phyloP scores from a whole-genome alignment of 495 filamentous ascomycete species.

The Aspergillus saccharolyticus region DNA sequence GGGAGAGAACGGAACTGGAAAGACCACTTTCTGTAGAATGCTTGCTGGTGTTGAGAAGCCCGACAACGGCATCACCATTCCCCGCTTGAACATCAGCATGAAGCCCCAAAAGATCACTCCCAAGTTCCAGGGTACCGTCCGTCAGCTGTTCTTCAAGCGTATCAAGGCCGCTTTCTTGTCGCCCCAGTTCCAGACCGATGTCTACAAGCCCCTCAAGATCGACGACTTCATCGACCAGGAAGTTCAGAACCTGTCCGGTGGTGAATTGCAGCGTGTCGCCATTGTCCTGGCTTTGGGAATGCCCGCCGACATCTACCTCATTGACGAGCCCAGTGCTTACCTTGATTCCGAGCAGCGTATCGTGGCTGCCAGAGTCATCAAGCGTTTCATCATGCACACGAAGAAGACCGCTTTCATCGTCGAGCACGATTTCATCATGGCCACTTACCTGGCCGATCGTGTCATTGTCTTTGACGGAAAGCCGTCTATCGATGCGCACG shows the following conservation, averaged over 20 bases:
- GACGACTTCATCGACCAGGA: conserved; percentile 99
- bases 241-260: conserved; percentile 96
- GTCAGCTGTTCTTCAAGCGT: conserved; percentile 92
- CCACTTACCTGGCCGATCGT: conserved; percentile 91
- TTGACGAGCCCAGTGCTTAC: conserved; percentile 92
- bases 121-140: conserved; percentile 93
- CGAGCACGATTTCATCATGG: conserved; percentile 99
- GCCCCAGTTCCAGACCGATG: conserved; percentile 98
- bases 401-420: conserved; percentile 99
- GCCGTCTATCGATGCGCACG: conserved; percentile 80
- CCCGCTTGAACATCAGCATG: conserved; percentile 96
- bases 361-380: conserved; percentile 92
- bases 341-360: conserved; percentile 99
- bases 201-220: conserved; percentile 95
- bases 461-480: conserved; percentile 97
- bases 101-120: conserved; percentile 99
- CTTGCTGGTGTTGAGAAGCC: conserved; percentile 90
- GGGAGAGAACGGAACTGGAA: conserved; percentile 95
- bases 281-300: conserved; percentile 92
- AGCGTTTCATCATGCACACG: conserved; percentile 98
- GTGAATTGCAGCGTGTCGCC: conserved; percentile 97
- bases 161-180: conserved; percentile 95
- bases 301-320: conserved; percentile 97
- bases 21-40: conserved; percentile 97
- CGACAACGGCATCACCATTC: conserved; percentile 68